These are phyloP conservation scores for Sesbania bispinosa DNA, from an alignment of 306 rosid species.

Conservation along the genomic window DNA sequence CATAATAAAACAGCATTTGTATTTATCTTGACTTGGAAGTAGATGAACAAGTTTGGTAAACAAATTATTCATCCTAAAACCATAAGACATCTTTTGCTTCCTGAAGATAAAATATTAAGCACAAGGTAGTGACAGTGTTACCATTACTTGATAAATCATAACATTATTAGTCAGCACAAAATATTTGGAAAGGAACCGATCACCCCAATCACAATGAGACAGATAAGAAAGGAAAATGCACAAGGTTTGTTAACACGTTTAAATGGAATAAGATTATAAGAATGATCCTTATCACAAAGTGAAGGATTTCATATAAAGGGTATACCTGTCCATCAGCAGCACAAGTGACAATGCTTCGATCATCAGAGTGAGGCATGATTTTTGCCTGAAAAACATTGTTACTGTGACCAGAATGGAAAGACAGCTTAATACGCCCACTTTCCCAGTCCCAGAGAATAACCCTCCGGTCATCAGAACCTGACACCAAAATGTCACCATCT, in stretches of 20 bases:
- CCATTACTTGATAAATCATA: not conserved
- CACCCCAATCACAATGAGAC: not conserved
- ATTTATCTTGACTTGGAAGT: not conserved
- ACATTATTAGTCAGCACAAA: not conserved
- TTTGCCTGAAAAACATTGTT: conserved; percentile 83
- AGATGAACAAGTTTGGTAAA: not conserved
- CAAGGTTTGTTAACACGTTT: not conserved
- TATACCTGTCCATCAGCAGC: conserved; percentile 95
- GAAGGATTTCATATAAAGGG: not conserved
- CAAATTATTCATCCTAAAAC: not conserved
- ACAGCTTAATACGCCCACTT: conserved; percentile 42
- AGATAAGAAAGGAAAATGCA: not conserved
- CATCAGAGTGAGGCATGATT: conserved; percentile 71
- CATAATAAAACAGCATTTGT: not conserved
- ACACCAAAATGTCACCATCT: conserved; percentile 68
- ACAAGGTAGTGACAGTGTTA: not conserved
- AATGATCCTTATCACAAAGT: not conserved
- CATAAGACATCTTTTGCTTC: not conserved
- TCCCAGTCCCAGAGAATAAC: conserved; percentile 91
- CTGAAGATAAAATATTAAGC: not conserved
- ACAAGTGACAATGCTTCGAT: conserved; percentile 72
- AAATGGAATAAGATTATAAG: not conserved
- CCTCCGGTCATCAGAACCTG: conserved; percentile 82
- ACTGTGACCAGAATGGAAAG: conserved; percentile 64
- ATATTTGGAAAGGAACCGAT: not conserved